Evolutionary conservation across 2,329 filamentous ascomycete genomes (phyloP).

Genomic region (Plenodomus tracheiphilus): DNA sequence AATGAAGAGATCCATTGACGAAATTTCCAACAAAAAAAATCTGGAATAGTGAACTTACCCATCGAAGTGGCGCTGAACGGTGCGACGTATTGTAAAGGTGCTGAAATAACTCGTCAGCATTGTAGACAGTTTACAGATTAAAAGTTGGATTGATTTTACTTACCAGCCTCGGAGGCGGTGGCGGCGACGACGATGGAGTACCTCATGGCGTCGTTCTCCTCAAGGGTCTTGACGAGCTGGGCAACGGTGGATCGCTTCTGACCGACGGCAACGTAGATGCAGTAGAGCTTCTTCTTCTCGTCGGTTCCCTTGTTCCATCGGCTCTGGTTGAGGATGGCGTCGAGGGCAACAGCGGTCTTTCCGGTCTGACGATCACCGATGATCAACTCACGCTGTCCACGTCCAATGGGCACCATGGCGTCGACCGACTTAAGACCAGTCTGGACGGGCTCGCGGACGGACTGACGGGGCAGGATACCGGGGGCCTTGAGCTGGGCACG

Average conservation of each 20-base stretch:
- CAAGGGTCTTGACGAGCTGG: conserved; percentile 98
- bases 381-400: conserved; percentile 99
- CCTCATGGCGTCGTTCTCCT: conserved; percentile 99
- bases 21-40: no score
- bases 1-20: no score
- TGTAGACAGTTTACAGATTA: not conserved
- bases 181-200: conserved; percentile 93
- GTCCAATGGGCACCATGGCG: conserved; percentile 99
- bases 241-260: conserved; percentile 99
- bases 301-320: conserved; percentile 88
- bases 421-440: conserved; percentile 99
- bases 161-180: conserved; percentile 88
- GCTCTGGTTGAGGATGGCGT: conserved; percentile 99
- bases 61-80: conserved; percentile 73
- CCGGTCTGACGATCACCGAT: conserved; percentile 99
- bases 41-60: conserved; percentile 12
- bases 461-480: conserved; percentile 94
- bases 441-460: conserved; percentile 98
- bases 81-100: conserved; percentile 84
- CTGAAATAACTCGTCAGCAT: not conserved
- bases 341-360: conserved; percentile 98
- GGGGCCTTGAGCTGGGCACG: conserved; percentile 99
- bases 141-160: not conserved
- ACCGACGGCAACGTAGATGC: conserved; percentile 97
- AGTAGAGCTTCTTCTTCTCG: conserved; percentile 99